Evolutionary conservation across 495 filamentous ascomycete genomes (phyloP).

Genomic region (Aspergillus olivimuriae): DNA sequence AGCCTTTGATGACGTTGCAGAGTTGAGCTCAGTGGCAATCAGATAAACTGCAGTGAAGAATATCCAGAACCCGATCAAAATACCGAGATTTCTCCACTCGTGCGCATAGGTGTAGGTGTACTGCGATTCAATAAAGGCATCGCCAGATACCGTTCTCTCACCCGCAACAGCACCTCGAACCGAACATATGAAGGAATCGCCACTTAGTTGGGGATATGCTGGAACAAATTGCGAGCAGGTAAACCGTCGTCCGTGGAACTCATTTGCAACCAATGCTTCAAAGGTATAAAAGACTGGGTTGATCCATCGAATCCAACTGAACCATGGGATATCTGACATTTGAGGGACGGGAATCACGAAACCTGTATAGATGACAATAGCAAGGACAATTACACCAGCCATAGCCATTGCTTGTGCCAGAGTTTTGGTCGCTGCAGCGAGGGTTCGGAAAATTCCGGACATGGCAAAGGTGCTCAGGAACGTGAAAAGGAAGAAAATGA

Average conservation of each 20-base stretch:
- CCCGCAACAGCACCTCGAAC: conserved; percentile 50
- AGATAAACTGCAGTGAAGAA: conserved; percentile 52
- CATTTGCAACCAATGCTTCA: conserved; percentile 41
- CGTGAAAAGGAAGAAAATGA: conserved; percentile 53
- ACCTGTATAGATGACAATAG: conserved; percentile 42
- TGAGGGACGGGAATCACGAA: conserved; percentile 40
- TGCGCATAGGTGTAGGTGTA: conserved; percentile 52
- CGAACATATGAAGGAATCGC: conserved; percentile 42
- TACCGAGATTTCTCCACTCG: conserved; percentile 61
- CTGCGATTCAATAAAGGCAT: conserved; percentile 46
- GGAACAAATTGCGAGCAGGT: conserved; percentile 46
- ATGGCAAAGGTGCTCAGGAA: conserved; percentile 52
- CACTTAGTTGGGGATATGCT: conserved; percentile 42
- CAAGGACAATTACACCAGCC: conserved; percentile 40
- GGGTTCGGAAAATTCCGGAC: conserved; percentile 42
- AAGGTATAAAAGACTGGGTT: conserved; percentile 43
- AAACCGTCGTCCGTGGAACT: conserved; percentile 53
- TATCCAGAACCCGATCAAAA: conserved; percentile 56
- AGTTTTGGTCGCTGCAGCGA: conserved; percentile 42
- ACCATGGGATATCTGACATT: conserved; percentile 42
- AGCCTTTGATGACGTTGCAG: conserved; percentile 35
- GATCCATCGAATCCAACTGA: conserved; percentile 44
- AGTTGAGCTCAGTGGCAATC: conserved; percentile 40
- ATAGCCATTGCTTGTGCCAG: conserved; percentile 45
- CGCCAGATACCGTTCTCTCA: conserved; percentile 44